Base-by-base conservation (phyloP, 2,329 filamentous ascomycete species). In the Exophiala calicioides region DNA sequence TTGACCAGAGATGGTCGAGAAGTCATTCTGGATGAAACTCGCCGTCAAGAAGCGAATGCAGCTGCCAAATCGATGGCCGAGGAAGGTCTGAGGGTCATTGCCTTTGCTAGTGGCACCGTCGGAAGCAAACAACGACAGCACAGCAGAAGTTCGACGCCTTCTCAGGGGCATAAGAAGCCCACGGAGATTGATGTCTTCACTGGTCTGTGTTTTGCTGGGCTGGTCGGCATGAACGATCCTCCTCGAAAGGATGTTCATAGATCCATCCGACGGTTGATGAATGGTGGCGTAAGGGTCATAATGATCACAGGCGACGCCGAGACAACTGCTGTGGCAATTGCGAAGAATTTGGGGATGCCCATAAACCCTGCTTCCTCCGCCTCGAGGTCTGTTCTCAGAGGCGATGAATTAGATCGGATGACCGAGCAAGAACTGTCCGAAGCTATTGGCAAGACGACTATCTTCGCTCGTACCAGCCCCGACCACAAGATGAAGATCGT, bases 401-500 rank as follows among this genome's bases (percentile, higher is more conserved):
- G 93, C 37, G 88, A 95, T 55, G 89, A 98, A 60, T 81, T 98
- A n/a, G 93, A 98, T 57, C 78, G 77, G 37, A 95, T 98, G 90
- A 87, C 81, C 31, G 88, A 93, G 41, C 78, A 84, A 41, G 89
- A 95, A 53, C 80, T 98, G 16, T 82, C 88, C 3, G 81, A 87
- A 51, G 88, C 89, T 6, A 93, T 98, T 66, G 80, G 86, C 48
- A 85, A 87, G 44, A 95, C 91, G 1, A 93, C 88, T 1, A 93
- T 98, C 46, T 98, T 98, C 65, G 94, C 93, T 13, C 85, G 94
- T 42, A 97, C 93, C 2, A 95, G 89, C 55, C 93, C 93, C 0
- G 93, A 98, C 54, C 93, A 98, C 72, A 98, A 98, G 71, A 81
- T 98, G 74, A 97, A 95, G 69, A 98, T 98, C 61, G 86, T 98